These are phyloP conservation scores for Tetraselmis striata DNA, from an alignment of 139 green algal genomes.

Conservation along the genomic window DNA sequence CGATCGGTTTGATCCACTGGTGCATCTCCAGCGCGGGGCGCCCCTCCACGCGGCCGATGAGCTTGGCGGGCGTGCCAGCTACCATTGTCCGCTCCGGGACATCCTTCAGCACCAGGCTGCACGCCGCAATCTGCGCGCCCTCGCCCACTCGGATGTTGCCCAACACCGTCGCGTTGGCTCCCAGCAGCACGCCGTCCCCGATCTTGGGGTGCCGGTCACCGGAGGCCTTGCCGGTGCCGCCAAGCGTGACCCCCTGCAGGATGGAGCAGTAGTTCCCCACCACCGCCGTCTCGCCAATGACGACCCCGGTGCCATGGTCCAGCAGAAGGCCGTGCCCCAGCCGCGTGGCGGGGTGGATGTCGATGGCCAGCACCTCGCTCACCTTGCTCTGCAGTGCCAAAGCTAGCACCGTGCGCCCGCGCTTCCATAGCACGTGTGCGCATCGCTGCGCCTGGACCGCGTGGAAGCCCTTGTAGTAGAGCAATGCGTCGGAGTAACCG, in stretches of 20 bases:
- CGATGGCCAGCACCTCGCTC: constrained; percentile 78
- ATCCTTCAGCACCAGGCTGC: constrained; percentile 26
- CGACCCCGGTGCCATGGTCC: constrained; percentile 42
- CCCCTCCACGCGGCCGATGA: constrained; percentile 57
- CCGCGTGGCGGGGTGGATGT: constrained; percentile 91
- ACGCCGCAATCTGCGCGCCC: constrained; percentile 18
- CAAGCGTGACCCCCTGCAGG: constrained; percentile 44
- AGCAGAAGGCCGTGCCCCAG: constrained; percentile 78
- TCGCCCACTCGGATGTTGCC: constrained; percentile 41
- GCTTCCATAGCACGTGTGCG: constrained; percentile 63
- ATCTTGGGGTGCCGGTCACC: constrained; percentile 53
- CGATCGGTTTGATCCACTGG: constrained; percentile 25
- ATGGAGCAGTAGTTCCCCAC: constrained; percentile 26
- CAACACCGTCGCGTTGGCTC: constrained; percentile 31
- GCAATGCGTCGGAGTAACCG: constrained; percentile 37
- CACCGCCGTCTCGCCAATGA: constrained; percentile 50
- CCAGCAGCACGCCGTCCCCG: constrained; percentile 42
- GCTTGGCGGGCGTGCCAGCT: constrained; percentile 13
- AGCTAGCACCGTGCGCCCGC: constrained; percentile 72
- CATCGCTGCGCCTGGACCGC: constrained; percentile 43
- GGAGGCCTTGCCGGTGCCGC: constrained; percentile 44
- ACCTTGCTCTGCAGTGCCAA: constrained; percentile 62
- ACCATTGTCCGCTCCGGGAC: constrained; percentile 11
- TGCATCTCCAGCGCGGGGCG: constrained; percentile 29
- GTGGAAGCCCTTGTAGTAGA: constrained; percentile 52